Evolutionary conservation across 2,329 filamentous ascomycete genomes (phyloP).

Genomic region (Huntiella decipiens): DNA sequence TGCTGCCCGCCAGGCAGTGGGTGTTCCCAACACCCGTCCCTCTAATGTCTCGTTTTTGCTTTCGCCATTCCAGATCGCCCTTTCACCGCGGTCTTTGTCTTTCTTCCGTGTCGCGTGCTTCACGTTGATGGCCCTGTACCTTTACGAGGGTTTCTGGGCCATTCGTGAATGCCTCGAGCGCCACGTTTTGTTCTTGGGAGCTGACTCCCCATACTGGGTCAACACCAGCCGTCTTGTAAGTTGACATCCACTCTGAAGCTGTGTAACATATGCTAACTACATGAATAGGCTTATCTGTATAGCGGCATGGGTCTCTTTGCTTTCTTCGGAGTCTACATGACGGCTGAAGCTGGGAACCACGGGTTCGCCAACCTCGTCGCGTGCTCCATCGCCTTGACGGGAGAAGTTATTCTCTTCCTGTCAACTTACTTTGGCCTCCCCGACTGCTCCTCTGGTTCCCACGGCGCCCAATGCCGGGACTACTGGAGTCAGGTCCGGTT

Average conservation of each 20-base stretch:
- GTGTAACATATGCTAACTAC: no score
- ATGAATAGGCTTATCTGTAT: conserved; percentile 8
- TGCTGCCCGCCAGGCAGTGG: no score
- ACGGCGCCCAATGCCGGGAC: conserved; percentile 16
- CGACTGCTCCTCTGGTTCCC: neutral
- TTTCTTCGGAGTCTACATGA: conserved; percentile 7
- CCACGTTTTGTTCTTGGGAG: conserved; percentile 3
- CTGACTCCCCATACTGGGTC: conserved; percentile 5
- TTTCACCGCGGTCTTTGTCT: neutral
- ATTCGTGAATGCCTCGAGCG: conserved; percentile 2
- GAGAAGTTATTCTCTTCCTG: conserved; percentile 55
- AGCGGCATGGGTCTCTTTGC: conserved; percentile 5
- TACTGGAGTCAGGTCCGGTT: conserved; percentile 37
- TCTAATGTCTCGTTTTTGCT: no score
- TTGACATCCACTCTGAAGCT: neutral
- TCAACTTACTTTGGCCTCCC: conserved; percentile 39
- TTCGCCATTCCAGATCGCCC: no score
- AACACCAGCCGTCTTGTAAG: conserved; percentile 8
- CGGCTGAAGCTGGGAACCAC: conserved; percentile 32
- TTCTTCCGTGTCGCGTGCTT: no score
- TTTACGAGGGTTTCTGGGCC: conserved; percentile 7
- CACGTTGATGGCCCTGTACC: no score
- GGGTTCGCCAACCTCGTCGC: conserved; percentile 60
- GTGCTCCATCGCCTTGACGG: conserved; percentile 54
- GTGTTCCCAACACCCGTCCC: no score